Evolutionary conservation across 129 eudicot species (phyloP).

Genomic region (Flaveria bidentis): DNA sequence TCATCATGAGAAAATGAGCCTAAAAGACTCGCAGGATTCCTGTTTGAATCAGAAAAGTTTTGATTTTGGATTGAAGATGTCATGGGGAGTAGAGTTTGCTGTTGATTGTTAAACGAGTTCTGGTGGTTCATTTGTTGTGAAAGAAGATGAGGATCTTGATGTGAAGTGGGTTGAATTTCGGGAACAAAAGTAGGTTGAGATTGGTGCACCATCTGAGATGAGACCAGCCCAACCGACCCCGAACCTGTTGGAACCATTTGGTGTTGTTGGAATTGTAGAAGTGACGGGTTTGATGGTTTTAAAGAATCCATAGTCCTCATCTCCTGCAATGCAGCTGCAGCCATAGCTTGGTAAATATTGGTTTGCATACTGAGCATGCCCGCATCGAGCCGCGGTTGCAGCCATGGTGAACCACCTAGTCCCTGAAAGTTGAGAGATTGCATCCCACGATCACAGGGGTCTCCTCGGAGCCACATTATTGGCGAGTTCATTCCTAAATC

Average conservation of each 20-base stretch:
- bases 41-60: conserved; percentile 55
- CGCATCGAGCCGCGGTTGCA: conserved; percentile 78
- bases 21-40: conserved; percentile 48
- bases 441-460: conserved; percentile 49
- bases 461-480: conserved; percentile 72
- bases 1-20: conserved; percentile 70
- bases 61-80: conserved; percentile 35
- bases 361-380: conserved; percentile 70
- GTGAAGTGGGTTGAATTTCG: conserved; percentile 31
- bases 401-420: conserved; percentile 62
- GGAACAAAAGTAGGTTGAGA: conserved; percentile 38
- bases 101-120: conserved; percentile 44
- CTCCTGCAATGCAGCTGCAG: conserved; percentile 73
- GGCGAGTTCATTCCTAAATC: conserved; percentile 72
- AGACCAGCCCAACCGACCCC: conserved; percentile 46
- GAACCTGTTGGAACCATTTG: conserved; percentile 40
- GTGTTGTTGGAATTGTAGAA: conserved; percentile 70
- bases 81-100: conserved; percentile 32
- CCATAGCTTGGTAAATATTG: conserved; percentile 80
- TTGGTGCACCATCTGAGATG: conserved; percentile 58
- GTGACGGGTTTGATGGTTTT: conserved; percentile 45
- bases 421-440: conserved; percentile 81
- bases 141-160: conserved; percentile 42
- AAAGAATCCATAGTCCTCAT: conserved; percentile 64
- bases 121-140: conserved; percentile 56